Evolutionary conservation across 768 basidiomycete genomes (phyloP).

Genomic region (Vishniacozyma victoriae): DNA sequence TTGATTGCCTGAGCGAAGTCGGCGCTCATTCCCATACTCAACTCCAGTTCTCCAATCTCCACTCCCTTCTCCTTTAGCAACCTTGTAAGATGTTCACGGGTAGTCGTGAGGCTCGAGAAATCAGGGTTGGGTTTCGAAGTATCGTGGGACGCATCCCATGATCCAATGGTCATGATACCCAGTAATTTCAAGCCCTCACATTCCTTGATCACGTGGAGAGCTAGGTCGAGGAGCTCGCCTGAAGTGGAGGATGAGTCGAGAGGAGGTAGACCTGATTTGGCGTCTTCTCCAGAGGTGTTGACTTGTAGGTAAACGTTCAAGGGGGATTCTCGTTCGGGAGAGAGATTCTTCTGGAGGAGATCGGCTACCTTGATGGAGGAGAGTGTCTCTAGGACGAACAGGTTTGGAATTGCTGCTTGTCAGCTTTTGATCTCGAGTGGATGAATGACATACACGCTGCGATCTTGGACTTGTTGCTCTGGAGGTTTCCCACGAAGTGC

Average conservation of each 20-base stretch:
- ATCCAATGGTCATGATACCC: constrained; percentile 96
- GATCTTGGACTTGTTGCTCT: constrained; percentile 88
- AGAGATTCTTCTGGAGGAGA: constrained; percentile 66
- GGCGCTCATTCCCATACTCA: constrained; percentile 89
- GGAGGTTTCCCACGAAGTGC: constrained; percentile 94
- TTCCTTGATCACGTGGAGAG: constrained; percentile 59
- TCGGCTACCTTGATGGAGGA: constrained; percentile 74
- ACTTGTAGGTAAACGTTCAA: constrained; percentile 84
- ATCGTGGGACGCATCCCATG: constrained; percentile 63
- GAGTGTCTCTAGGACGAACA: constrained; percentile 79
- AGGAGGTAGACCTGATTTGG: constrained; percentile 77
- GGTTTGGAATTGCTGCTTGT: constrained; percentile 70
- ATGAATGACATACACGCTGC: constrained; percentile 64
- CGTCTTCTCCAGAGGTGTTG: constrained; percentile 89
- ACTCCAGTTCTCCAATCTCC: constrained; percentile 39
- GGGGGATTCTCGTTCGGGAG: constrained; percentile 53
- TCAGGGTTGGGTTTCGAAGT: constrained; percentile 60
- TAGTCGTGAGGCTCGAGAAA: constrained; percentile 64
- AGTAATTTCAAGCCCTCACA: constrained; percentile 73
- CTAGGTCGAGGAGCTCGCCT: constrained; percentile 60
- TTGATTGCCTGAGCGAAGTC: constrained; percentile 83
- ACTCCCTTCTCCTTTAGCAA: constrained; percentile 15
- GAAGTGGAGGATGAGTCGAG: constrained; percentile 43
- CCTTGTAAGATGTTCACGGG: constrained; percentile 55
- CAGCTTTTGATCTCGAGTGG: neutral